These are phyloP conservation scores for Cyberlindnera subsufficiens DNA, from an alignment of 805 yeast genomes.

Conservation along the genomic window DNA sequence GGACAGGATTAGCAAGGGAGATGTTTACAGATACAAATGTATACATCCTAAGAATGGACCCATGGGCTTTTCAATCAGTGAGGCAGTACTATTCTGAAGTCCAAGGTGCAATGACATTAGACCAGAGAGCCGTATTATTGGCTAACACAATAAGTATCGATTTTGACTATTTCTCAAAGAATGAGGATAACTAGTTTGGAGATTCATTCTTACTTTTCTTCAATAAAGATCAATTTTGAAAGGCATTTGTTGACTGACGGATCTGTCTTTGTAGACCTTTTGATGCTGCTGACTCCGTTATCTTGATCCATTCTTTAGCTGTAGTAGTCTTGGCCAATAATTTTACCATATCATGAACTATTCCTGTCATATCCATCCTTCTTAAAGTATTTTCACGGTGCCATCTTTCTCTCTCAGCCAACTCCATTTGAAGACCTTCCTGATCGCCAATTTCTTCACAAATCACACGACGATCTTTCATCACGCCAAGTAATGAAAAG, in stretches of 20 bases:
- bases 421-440: conserved; percentile 32
- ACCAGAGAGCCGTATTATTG: conserved; percentile 77
- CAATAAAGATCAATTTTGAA: background rate
- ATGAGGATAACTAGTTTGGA: background rate
- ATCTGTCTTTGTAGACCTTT: background rate
- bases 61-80: conserved; percentile 53
- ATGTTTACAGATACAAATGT: conserved; percentile 91
- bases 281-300: conserved; percentile 11
- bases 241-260: background rate
- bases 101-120: conserved; percentile 49
- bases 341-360: conserved; percentile 41
- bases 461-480: conserved; percentile 41
- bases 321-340: conserved; percentile 29
- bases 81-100: conserved; percentile 43
- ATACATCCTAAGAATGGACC: conserved; percentile 78
- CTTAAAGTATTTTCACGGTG: conserved; percentile 47
- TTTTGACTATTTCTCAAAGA: conserved; percentile 86
- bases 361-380: conserved; percentile 46
- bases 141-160: conserved; percentile 88
- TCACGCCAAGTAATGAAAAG: conserved; percentile 49
- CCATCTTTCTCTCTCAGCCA: conserved; percentile 46
- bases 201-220: too few species aligned
- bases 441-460: conserved; percentile 34
- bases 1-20: conserved; percentile 92
- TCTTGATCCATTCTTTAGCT: conserved; percentile 34